phyloP scores from a whole-genome alignment of 106 monocot genomes.

The Phalaenopsis aphrodite region DNA sequence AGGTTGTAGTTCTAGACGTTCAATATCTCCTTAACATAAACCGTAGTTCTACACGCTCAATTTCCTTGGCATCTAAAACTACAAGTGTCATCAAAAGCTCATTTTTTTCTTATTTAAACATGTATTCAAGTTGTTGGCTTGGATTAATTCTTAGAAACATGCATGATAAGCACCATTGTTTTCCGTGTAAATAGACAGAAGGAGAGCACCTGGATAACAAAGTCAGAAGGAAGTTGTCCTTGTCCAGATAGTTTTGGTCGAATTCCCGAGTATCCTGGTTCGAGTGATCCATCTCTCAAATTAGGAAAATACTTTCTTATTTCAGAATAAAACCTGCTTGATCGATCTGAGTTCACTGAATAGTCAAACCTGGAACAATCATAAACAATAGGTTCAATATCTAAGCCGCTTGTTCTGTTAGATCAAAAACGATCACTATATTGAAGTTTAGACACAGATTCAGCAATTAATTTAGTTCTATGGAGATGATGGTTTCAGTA shows the following conservation, averaged over 20 bases:
- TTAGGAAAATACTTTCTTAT: conserved; percentile 94
- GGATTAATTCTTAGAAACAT: background rate
- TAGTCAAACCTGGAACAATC: conserved; percentile 71
- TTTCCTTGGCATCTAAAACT: background rate
- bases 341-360: conserved; percentile 56
- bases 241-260: conserved; percentile 82
- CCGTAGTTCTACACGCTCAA: background rate
- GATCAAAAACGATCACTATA: background rate
- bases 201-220: conserved; percentile 69
- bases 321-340: conserved; percentile 61
- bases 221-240: conserved; percentile 57
- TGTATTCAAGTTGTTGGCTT: background rate
- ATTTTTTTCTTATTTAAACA: background rate
- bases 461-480: background rate
- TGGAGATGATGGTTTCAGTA: background rate
- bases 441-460: background rate
- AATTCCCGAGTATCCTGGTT: conserved; percentile 92
- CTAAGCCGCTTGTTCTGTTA: background rate
- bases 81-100: background rate
- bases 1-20: background rate
- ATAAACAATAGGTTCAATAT: background rate
- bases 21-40: background rate
- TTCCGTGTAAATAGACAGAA: background rate
- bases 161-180: background rate
- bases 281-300: conserved; percentile 68